Evolutionary conservation across 495 filamentous ascomycete species (phyloP).

Genomic region (Saxophila tyrrhenica): DNA sequence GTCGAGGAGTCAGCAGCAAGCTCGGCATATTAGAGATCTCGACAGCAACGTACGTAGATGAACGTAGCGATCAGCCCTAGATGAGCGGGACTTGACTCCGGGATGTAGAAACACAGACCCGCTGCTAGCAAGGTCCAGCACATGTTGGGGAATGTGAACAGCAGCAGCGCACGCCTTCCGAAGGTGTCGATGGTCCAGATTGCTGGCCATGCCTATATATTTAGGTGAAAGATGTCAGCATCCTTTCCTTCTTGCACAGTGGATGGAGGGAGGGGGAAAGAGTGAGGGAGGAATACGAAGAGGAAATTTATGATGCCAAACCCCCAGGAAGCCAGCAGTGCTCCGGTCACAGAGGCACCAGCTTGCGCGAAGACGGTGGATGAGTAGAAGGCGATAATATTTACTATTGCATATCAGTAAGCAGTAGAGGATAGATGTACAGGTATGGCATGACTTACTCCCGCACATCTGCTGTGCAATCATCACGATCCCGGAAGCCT

Average conservation of each 20-base stretch:
- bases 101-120: constrained; percentile 60
- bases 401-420: background rate
- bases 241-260: constrained; percentile 30
- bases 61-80: background rate
- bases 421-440: background rate
- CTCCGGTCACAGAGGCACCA: constrained; percentile 43
- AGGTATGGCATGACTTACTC: background rate
- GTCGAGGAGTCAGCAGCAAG: background rate
- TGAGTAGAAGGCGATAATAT: constrained; percentile 71
- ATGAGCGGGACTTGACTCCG: constrained; percentile 15
- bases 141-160: constrained; percentile 47
- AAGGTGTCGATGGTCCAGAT: constrained; percentile 45
- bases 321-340: constrained; percentile 64
- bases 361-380: constrained; percentile 60
- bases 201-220: constrained; percentile 54
- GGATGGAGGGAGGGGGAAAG: constrained; percentile 69
- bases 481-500: constrained; percentile 57
- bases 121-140: constrained; percentile 48
- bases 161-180: constrained; percentile 6
- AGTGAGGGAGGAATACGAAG: constrained; percentile 73
- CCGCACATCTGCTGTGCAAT: constrained; percentile 77
- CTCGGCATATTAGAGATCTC: background rate
- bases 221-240: background rate
- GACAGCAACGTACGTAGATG: background rate
- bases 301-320: constrained; percentile 69